phyloP scores from a whole-genome alignment of 2,329 filamentous ascomycete species.

The Eutypa lata region DNA sequence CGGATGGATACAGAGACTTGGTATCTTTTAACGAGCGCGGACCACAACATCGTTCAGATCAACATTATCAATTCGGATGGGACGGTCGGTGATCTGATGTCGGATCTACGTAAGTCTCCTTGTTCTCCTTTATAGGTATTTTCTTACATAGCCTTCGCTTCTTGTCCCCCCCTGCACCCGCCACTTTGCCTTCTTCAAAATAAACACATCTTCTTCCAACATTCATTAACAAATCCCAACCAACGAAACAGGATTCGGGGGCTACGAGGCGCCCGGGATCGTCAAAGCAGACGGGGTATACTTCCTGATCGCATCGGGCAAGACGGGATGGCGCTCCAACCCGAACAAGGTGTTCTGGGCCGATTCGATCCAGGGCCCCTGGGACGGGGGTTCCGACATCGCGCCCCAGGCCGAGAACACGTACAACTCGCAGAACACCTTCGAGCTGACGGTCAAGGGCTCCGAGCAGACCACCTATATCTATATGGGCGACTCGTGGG shows the following conservation, averaged over 20 bases:
- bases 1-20: constrained; percentile 33
- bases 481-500: constrained; percentile 37
- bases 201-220: too few species aligned
- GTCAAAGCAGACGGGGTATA: constrained; percentile 31
- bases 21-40: constrained; percentile 37
- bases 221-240: too few species aligned
- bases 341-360: constrained; percentile 35
- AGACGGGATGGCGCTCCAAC: constrained; percentile 34
- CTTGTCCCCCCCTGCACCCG: too few species aligned
- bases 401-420: constrained; percentile 33
- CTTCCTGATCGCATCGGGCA: constrained; percentile 34
- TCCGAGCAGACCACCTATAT: constrained; percentile 30
- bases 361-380: constrained; percentile 28
- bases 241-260: constrained; percentile 22
- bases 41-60: constrained; percentile 38
- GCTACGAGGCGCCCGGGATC: constrained; percentile 33
- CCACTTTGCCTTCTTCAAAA: too few species aligned
- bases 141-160: too few species aligned
- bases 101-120: constrained; percentile 19
- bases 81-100: constrained; percentile 28
- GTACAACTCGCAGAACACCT: constrained; percentile 34
- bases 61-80: constrained; percentile 36
- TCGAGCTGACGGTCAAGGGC: constrained; percentile 31
- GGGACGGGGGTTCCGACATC: constrained; percentile 31
- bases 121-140: too few species aligned